Conservation (phyloP, 1,284 basidiomycete species). For the Austroboletus novae-zelandiae region DNA sequence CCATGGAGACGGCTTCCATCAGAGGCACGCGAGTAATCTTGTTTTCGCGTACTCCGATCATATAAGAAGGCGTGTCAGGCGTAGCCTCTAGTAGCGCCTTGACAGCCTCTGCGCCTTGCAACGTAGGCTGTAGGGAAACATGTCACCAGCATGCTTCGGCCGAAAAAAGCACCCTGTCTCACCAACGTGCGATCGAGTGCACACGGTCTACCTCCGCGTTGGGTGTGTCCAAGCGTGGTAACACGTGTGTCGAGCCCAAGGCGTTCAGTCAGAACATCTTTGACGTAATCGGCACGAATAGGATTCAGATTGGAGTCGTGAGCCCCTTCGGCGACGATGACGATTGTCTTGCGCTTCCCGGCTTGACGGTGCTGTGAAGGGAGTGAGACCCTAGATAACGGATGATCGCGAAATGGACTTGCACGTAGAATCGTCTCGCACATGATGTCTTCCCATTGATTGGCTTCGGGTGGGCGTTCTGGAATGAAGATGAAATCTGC, state of each 20-base stretch:
- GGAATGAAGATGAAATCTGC: conserved; percentile 99
- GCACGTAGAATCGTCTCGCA: conserved; percentile 83
- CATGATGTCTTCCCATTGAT: conserved; percentile 92
- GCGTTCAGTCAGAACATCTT: conserved; percentile 81
- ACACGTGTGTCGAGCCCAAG: conserved; percentile 94
- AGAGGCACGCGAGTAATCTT: conserved; percentile 92
- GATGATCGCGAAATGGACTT: conserved; percentile 22
- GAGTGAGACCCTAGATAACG: neutral
- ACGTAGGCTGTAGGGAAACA: conserved; percentile 64
- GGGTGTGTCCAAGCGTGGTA: conserved; percentile 97
- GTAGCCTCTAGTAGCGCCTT: conserved; percentile 87
- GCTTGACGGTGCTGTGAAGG: conserved; percentile 76
- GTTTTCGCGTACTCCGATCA: conserved; percentile 96
- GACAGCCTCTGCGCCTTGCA: conserved; percentile 95
- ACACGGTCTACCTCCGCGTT: conserved; percentile 91
- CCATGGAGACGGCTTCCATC: conserved; percentile 89
- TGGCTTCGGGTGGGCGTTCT: conserved; percentile 78
- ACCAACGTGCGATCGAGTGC: conserved; percentile 93
- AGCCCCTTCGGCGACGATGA: conserved; percentile 97
- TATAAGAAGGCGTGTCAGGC: conserved; percentile 91
- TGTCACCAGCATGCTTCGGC: neutral
- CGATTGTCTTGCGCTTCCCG: conserved; percentile 97
- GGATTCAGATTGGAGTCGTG: conserved; percentile 86
- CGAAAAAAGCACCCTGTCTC: conserved; percentile 18
- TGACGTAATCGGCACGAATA: conserved; percentile 89